These are phyloP conservation scores for Rugonectria rugulosa DNA, from an alignment of 2,329 filamentous ascomycete genomes.

Conservation along the genomic window DNA sequence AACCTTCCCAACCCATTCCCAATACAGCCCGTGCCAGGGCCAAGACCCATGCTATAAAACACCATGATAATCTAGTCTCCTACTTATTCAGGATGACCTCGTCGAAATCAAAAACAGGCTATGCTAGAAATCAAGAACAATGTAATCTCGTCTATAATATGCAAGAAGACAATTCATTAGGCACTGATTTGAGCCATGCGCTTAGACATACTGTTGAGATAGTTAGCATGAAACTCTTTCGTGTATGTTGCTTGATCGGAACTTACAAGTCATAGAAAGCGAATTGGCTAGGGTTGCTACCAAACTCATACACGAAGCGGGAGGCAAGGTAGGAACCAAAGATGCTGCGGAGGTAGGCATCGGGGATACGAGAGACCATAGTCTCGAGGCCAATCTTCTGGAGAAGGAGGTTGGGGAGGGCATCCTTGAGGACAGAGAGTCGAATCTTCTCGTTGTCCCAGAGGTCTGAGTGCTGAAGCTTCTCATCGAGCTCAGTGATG, in stretches of 20 bases:
- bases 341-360: conserved; percentile 91
- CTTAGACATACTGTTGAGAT: conserved; percentile 66
- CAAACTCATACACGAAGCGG: conserved; percentile 95
- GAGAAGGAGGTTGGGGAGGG: conserved; percentile 82
- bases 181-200: conserved; percentile 59
- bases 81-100: conserved; percentile 13
- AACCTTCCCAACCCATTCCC: conserved; percentile 36
- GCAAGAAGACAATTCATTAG: conserved; percentile 21
- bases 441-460: conserved; percentile 87
- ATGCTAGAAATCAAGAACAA: conserved; percentile 34
- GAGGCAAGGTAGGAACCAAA: conserved; percentile 96
- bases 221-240: conserved; percentile 41
- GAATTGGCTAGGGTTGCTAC: conserved; percentile 92
- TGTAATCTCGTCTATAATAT: conserved; percentile 29
- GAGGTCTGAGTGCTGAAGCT: conserved; percentile 90
- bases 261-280: conserved; percentile 98
- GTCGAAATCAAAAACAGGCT: conserved; percentile 34
- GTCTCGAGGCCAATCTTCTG: conserved; percentile 91
- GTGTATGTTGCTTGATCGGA: not conserved
- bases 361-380: conserved; percentile 86
- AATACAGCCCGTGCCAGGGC: conserved; percentile 35
- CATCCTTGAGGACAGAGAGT: conserved; percentile 80
- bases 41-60: conserved; percentile 35
- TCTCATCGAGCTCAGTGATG: conserved; percentile 96
- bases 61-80: conserved; percentile 38